Base-by-base conservation (phyloP, 1,139 yeast species). In the Kazachstania sp. region DNA sequence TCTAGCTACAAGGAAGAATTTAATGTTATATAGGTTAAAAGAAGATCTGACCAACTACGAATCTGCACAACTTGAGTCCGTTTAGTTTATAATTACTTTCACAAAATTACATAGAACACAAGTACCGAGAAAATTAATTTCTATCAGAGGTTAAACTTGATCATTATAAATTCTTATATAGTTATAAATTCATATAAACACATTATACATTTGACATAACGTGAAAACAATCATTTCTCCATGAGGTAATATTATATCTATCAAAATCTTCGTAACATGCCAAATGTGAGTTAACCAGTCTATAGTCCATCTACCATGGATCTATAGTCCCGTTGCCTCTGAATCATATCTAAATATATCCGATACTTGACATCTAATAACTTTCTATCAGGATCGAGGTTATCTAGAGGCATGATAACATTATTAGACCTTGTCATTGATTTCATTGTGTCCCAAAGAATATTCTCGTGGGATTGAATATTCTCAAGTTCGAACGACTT, bases 291-390 rank as follows among this genome's bases (percentile, higher is more conserved):
- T 15, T 15, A 15, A 7, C 8, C 36, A 32, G 16, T 37, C 28
- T 40, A 39, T 3, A 79, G 72, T 42, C 67, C 67, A 57, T 83
- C 87, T 43, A 90, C 87, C 68, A 78, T 63, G 28, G 71, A 67
- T 65, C 97, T 77, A 68, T 86, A 92, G 57, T 73, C 77, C 59
- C 76, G 82, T 68, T 92, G 97, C 43, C 83, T 77, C 56, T 71
- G 76, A 48, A 95, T 87, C 77, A 86, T 95, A 61, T 90, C 96
- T 54, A 87, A 71, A 74, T 87, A 88, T 40, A 92, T 78, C 63
- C 78, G 75, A 70, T 87, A 92, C 68, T 92, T 92, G 39, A 82
- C 86, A 52, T 75, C 69, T 62, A 92, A 74, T 52, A 92, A 73
- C 58, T 72, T 73, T 59, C 88, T 73, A 64, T 86, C 95, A 0